These are phyloP conservation scores for Naganishia antarctica DNA, from an alignment of 768 basidiomycete species.

Conservation along the genomic window DNA sequence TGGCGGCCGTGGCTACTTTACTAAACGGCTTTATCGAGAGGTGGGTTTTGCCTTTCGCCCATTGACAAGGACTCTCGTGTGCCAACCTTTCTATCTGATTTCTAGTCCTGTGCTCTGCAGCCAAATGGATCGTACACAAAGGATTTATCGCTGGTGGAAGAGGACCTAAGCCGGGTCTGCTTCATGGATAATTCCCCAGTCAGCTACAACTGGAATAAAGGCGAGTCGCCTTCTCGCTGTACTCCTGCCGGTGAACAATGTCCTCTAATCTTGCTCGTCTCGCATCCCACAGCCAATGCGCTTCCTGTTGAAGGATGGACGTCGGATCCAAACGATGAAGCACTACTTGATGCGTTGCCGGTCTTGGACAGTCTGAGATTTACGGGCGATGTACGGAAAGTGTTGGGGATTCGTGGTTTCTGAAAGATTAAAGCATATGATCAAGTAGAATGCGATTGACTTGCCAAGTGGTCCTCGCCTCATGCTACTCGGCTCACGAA, in stretches of 20 bases:
- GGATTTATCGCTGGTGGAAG: conserved; percentile 78
- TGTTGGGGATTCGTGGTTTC: conserved; percentile 65
- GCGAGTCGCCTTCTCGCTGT: conserved; percentile 56
- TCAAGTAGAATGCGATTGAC: too few relatives aligned
- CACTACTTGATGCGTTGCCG: conserved; percentile 87
- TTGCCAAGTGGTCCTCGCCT: too few relatives aligned
- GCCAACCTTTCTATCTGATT: conserved; percentile 7
- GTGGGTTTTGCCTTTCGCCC: conserved; percentile 45
- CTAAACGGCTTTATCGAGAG: conserved; percentile 84
- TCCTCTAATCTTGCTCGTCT: too few relatives aligned
- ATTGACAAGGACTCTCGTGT: not conserved
- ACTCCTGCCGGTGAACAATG: too few relatives aligned
- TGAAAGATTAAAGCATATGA: too few relatives aligned
- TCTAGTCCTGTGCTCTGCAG: conserved; percentile 82
- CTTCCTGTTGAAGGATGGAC: conserved; percentile 99
- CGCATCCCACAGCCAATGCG: conserved; percentile 68
- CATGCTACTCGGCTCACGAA: too few relatives aligned
- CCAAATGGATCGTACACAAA: conserved; percentile 93
- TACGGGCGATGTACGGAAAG: conserved; percentile 87
- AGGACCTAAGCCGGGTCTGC: conserved; percentile 86
- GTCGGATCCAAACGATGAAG: conserved; percentile 92
- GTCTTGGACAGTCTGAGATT: conserved; percentile 93
- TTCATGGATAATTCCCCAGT: conserved; percentile 94
- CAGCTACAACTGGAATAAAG: conserved; percentile 86
- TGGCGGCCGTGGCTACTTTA: conserved; percentile 83